Base-by-base conservation (phyloP, 2,329 filamentous ascomycete species). In the Pseudopyricularia cyperi region DNA sequence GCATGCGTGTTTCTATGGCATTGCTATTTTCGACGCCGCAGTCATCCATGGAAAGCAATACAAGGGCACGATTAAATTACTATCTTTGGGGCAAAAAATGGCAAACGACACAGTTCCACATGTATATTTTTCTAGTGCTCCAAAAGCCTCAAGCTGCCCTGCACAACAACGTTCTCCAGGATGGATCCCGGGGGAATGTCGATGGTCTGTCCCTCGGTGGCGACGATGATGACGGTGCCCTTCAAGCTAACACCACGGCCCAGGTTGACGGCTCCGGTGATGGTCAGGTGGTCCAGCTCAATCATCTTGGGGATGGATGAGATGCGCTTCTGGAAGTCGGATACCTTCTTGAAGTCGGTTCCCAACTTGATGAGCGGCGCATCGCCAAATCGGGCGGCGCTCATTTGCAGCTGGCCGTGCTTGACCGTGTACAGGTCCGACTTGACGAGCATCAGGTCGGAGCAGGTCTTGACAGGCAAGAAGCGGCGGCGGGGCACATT, bases 391-490 rank as follows among this genome's bases (percentile, higher is more conserved):
- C 93, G 89, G 76, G 84, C 90, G 60, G 89, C 83, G 79, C 95
- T 95, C 74, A 98, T 95, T 67, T 96, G 82, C 59, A 98, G 82
- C 77, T 97, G 91, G 60, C 93, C 93, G 74, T 98, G 93, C 82
- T 96, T 93, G 61, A 98, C 82, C 9, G 89, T 95, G 82, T 98
- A 98, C 55, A 98, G 81, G 66, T 98, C 93, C 26, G 93, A 97
- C 82, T 98, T 98, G 80, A 98, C 93, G 56, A 98, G 85, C 89
- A 98, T 94, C 59, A 98, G 79, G 68, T 98, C 93, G 52, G 93
- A 98, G 81, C 91, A 98, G 22, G 93, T 98, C 87, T 98, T 98
- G 77, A 98, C 93, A 56, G 93, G 93, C 76, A 98, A 80, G 87
- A 98, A 98, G 61, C 93, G 90, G 63, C 89, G 84, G 68, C 93